A percentile compares a stretch with the other conserved stretches of the same genome.
phyloP scores from a whole-genome alignment of 331 rosid species.

The Malus hybrid region DNA sequence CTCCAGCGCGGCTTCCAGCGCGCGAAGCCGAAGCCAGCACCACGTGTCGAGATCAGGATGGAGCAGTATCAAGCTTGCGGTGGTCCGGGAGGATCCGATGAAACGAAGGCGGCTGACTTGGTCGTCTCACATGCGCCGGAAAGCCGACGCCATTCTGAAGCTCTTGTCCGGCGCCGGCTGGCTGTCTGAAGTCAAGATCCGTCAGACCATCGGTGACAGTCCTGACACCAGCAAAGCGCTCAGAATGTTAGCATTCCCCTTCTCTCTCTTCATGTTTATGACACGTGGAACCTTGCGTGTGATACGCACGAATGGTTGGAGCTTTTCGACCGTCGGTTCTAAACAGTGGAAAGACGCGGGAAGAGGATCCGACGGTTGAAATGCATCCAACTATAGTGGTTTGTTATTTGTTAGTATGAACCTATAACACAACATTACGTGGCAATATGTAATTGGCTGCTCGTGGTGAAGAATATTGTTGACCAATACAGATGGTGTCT shows the following conservation, averaged over 20 bases:
- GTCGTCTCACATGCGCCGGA: conserved; percentile 44
- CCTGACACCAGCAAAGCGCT: conserved; percentile 99
- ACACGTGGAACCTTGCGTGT: not conserved
- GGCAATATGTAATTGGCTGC: not conserved
- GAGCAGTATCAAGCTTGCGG: conserved; percentile 6
- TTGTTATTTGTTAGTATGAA: not conserved
- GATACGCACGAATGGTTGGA: not conserved
- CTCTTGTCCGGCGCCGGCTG: conserved; percentile 54
- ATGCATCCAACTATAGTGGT: not conserved
- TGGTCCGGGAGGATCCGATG: conserved; percentile 10
- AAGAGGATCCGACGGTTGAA: not conserved
- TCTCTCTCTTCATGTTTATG: not conserved
- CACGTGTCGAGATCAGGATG: conserved; percentile 6
- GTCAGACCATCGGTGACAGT: conserved; percentile 72
- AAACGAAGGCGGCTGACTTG: conserved; percentile 11
- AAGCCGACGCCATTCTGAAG: conserved; percentile 66
- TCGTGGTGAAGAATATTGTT: not conserved
- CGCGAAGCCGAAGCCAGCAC: conserved; percentile 42
- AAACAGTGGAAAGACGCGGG: not conserved
- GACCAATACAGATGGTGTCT: not conserved
- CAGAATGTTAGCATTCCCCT: conserved; percentile 52
- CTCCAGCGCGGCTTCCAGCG: conserved; percentile 49
- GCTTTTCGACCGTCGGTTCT: not conserved
- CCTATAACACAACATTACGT: not conserved
- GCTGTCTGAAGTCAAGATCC: conserved; percentile 72